These are phyloP conservation scores for Paecilomyces niveus DNA, from an alignment of 2,329 filamentous ascomycete species.

Conservation along the genomic window DNA sequence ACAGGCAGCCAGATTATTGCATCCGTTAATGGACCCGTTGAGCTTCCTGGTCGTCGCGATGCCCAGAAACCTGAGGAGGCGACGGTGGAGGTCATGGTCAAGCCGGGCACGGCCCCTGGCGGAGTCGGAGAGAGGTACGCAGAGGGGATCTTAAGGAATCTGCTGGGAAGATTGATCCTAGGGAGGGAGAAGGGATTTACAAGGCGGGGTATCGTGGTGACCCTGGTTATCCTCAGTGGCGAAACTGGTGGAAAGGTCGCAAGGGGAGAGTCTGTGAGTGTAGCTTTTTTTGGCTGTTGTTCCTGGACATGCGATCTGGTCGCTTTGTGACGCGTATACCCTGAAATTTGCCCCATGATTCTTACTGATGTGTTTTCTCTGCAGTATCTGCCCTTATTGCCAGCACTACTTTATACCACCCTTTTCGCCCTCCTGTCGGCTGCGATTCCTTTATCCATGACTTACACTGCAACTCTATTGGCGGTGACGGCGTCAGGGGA, in stretches of 20 bases:
- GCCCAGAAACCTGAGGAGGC: constrained; percentile 82
- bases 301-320: not conserved
- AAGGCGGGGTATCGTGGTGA: constrained; percentile 36
- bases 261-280: constrained; percentile 33
- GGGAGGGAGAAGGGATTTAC: constrained; percentile 36
- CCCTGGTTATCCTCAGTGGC: constrained; percentile 33
- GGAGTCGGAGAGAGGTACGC: constrained; percentile 78
- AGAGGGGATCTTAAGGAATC: constrained; percentile 48
- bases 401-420: constrained; percentile 73
- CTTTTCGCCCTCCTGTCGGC: constrained; percentile 74
- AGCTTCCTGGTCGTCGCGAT: constrained; percentile 73
- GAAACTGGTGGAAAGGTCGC: constrained; percentile 20
- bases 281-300: not conserved
- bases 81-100: constrained; percentile 79
- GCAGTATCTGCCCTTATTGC: constrained; percentile 72
- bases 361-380: constrained; percentile 9
- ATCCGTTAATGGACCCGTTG: constrained; percentile 86
- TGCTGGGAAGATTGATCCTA: constrained; percentile 33
- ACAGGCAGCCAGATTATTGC: constrained; percentile 72
- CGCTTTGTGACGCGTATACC: not conserved
- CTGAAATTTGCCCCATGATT: not conserved
- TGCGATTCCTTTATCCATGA: constrained; percentile 69
- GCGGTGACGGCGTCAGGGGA: constrained; percentile 44
- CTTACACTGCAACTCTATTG: constrained; percentile 59
- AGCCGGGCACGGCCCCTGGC: constrained; percentile 77